phyloP scores from a whole-genome alignment of 2,329 filamentous ascomycete species.

The Ilyonectria destructans region DNA sequence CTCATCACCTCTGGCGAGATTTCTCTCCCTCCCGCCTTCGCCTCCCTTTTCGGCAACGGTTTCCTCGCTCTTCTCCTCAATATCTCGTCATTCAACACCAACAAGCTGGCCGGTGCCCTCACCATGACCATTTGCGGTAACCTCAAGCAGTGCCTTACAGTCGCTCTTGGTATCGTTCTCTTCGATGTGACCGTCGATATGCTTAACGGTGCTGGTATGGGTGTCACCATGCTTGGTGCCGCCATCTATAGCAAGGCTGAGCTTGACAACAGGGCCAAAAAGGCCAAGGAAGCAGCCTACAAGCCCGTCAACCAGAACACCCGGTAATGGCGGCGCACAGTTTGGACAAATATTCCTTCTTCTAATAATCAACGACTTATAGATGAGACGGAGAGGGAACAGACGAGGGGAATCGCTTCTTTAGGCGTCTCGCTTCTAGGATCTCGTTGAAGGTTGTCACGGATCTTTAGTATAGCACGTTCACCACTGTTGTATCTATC shows the following conservation, averaged over 20 bases:
- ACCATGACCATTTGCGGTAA: conserved; percentile 75
- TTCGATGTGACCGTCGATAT: conserved; percentile 67
- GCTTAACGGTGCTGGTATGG: conserved; percentile 71
- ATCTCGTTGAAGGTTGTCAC: conserved; percentile 24
- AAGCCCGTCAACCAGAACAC: conserved; percentile 56
- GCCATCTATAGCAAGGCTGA: conserved; percentile 73
- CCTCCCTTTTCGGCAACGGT: conserved; percentile 67
- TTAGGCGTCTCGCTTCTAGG: conserved; percentile 37
- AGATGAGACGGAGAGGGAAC: conserved; percentile 42
- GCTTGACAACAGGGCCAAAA: conserved; percentile 63
- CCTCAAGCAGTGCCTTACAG: conserved; percentile 72
- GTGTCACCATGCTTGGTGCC: conserved; percentile 69
- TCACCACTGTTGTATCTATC: conserved; percentile 38
- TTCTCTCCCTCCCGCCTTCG: conserved; percentile 55
- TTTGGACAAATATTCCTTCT: conserved; percentile 31
- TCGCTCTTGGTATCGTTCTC: conserved; percentile 68
- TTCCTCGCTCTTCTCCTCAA: conserved; percentile 71
- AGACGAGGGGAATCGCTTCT: conserved; percentile 37
- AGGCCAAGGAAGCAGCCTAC: conserved; percentile 51
- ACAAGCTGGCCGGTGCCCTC: conserved; percentile 71
- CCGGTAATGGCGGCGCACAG: conserved; percentile 36
- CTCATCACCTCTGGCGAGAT: conserved; percentile 56
- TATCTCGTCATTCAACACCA: conserved; percentile 71
- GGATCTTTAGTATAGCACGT: conserved; percentile 32
- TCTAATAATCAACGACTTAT: conserved; percentile 49